Percentiles rank a stretch among this genome's conserved stretches.
phyloP scores from a whole-genome alignment of 805 yeast species.

The Diddensiella santjacobensis region DNA sequence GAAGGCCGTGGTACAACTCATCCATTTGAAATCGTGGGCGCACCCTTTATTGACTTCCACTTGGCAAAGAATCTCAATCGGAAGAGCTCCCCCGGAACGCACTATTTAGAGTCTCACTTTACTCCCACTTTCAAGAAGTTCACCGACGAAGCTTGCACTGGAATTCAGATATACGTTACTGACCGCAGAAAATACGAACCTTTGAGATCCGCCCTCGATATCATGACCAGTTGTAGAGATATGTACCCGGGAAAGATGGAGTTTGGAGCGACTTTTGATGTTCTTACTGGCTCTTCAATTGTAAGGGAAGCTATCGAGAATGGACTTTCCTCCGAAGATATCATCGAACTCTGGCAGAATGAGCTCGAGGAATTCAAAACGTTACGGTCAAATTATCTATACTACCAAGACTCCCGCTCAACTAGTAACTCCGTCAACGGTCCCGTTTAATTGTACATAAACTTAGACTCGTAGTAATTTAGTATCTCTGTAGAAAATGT shows the following conservation, averaged over 20 bases:
- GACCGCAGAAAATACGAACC: slow-evolving; percentile 7
- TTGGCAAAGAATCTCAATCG: slow-evolving; percentile 6
- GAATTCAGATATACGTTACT: slow-evolving; percentile 11
- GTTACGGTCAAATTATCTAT: slow-evolving; percentile 3
- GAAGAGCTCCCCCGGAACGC: slow-evolving; percentile 4
- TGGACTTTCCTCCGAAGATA: slow-evolving; percentile 4
- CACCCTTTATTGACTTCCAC: slow-evolving; percentile 13
- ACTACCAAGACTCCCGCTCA: no score
- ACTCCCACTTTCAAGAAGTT: slow-evolving; percentile 11
- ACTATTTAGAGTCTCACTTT: slow-evolving; percentile 11
- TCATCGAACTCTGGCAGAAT: slow-evolving; percentile 6
- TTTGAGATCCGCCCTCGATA: slow-evolving; percentile 5
- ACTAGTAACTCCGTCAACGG: no score
- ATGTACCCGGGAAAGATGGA: slow-evolving; percentile 7
- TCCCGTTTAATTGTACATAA: no score
- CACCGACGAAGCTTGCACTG: slow-evolving; percentile 8
- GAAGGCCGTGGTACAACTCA: slow-evolving; percentile 17
- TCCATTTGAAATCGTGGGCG: slow-evolving; percentile 16
- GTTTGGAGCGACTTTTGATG: slow-evolving; percentile 2
- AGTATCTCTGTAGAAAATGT: no score
- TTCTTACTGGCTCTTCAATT: slow-evolving; percentile 8
- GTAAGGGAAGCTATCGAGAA: slow-evolving; percentile 1
- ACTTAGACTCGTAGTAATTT: no score
- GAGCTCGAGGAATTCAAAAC: slow-evolving; percentile 7
- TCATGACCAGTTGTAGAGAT: slow-evolving; percentile 7